phyloP scores from a whole-genome alignment of 352 stramenopile genomes.

The Phytophthora nicotianae region DNA sequence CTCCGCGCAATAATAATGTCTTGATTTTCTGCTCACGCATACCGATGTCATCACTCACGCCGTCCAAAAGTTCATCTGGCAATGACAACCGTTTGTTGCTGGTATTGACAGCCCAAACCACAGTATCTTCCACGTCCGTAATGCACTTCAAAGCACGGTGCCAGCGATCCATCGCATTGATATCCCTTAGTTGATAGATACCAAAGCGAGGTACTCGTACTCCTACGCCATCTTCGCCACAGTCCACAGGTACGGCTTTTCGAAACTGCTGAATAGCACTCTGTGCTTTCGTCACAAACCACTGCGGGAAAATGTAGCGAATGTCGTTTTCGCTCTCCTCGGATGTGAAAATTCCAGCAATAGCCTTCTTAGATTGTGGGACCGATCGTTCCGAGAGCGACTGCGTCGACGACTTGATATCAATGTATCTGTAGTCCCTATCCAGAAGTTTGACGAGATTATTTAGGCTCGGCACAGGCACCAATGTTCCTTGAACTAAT shows the following conservation, averaged over 20 bases:
- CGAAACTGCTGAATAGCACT: constrained; percentile 2
- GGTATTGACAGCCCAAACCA: background rate
- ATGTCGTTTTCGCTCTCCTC: background rate
- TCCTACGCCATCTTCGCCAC: background rate
- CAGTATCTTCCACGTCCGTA: too few relatives aligned
- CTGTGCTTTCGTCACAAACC: constrained; percentile 2
- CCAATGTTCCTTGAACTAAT: constrained; percentile 7
- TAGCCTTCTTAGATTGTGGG: background rate
- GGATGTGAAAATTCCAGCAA: background rate
- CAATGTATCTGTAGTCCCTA: constrained; percentile 9
- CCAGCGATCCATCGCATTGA: background rate
- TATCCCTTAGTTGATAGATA: background rate
- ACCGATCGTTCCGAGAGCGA: background rate
- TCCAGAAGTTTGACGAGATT: background rate
- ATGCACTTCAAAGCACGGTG: background rate
- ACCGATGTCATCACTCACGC: background rate
- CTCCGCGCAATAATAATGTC: background rate
- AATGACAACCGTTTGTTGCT: background rate
- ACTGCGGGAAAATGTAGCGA: background rate
- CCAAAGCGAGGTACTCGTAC: background rate
- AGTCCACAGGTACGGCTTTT: background rate
- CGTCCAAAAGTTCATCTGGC: background rate
- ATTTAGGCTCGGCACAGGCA: background rate
- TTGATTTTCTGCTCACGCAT: background rate
- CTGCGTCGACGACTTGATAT: background rate